These are phyloP conservation scores for Lojkania enalia DNA, from an alignment of 2,329 filamentous ascomycete species.

Conservation along the genomic window DNA sequence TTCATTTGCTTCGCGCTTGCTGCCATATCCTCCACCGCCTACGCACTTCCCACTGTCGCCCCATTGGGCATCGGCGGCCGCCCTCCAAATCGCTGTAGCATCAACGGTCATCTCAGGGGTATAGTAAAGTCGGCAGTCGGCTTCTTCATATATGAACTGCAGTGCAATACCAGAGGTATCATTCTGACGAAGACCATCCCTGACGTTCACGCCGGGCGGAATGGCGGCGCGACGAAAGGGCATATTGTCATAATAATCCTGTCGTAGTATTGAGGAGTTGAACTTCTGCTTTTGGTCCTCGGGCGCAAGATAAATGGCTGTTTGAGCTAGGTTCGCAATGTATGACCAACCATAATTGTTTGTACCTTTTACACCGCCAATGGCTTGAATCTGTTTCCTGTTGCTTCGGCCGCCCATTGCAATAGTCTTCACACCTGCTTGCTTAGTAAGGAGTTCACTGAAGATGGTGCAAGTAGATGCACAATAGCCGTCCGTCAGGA, in stretches of 20 bases:
- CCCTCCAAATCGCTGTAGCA: constrained; percentile 42
- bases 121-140: constrained; percentile 46
- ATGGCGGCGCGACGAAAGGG: constrained; percentile 29
- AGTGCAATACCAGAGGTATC: constrained; percentile 39
- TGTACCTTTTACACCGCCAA: constrained; percentile 58
- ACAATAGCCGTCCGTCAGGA: constrained; percentile 63
- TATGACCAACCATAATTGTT: constrained; percentile 42
- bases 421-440: constrained; percentile 58
- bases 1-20: constrained; percentile 23
- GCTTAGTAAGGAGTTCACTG: constrained; percentile 57
- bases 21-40: constrained; percentile 20
- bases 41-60: constrained; percentile 37
- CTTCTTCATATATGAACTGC: constrained; percentile 46
- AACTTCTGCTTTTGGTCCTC: constrained; percentile 24
- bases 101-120: constrained; percentile 48
- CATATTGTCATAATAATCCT: constrained; percentile 30
- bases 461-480: constrained; percentile 63
- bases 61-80: constrained; percentile 45
- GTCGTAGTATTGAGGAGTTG: constrained; percentile 29
- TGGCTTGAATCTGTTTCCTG: constrained; percentile 56
- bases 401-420: constrained; percentile 56
- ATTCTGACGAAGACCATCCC: constrained; percentile 39
- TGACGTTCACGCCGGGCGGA: constrained; percentile 34
- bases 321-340: constrained; percentile 33
- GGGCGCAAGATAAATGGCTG: constrained; percentile 20